These are phyloP conservation scores for Calonectria pseudoreteaudii DNA, from an alignment of 2,329 filamentous ascomycete species.

Conservation along the genomic window DNA sequence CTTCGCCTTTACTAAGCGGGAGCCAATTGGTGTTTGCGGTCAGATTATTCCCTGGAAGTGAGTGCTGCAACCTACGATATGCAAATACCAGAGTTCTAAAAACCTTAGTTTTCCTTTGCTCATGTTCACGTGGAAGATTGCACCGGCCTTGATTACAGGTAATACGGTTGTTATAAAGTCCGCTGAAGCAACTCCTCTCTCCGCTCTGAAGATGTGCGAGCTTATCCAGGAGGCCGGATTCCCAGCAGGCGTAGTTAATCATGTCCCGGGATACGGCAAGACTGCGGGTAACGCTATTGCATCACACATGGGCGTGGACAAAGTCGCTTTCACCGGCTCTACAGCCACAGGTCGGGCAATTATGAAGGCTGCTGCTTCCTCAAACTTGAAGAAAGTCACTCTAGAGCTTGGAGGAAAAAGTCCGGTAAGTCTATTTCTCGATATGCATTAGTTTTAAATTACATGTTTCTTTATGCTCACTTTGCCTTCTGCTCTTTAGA, in stretches of 20 bases:
- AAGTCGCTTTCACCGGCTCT: slow-evolving; percentile 83
- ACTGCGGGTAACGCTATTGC: slow-evolving; percentile 77
- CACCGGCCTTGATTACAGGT: slow-evolving; percentile 75
- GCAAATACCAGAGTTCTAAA: not conserved
- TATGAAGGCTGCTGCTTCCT: slow-evolving; percentile 73
- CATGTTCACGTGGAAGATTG: slow-evolving; percentile 75
- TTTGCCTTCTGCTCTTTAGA: not conserved
- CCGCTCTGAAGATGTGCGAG: slow-evolving; percentile 72
- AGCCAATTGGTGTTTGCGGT: slow-evolving; percentile 20
- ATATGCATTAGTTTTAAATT: not conserved
- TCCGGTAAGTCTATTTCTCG: slow-evolving; percentile 53
- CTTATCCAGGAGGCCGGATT: slow-evolving; percentile 81
- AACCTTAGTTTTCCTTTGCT: slow-evolving; percentile 67
- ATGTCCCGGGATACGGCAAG: slow-evolving; percentile 77
- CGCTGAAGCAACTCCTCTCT: slow-evolving; percentile 75
- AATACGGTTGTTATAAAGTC: slow-evolving; percentile 75
- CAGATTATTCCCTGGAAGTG: slow-evolving; percentile 23
- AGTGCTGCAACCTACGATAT: not conserved
- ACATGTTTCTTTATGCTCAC: too few relatives aligned
- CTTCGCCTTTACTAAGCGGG: not conserved
- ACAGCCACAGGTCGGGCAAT: slow-evolving; percentile 79
- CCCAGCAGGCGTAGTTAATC: slow-evolving; percentile 81
- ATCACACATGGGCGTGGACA: slow-evolving; percentile 76
- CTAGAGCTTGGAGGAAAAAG: slow-evolving; percentile 77
- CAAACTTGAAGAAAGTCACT: slow-evolving; percentile 70